phyloP scores from a whole-genome alignment of 2,329 filamentous ascomycete species.

The Ophiostoma sp. region DNA sequence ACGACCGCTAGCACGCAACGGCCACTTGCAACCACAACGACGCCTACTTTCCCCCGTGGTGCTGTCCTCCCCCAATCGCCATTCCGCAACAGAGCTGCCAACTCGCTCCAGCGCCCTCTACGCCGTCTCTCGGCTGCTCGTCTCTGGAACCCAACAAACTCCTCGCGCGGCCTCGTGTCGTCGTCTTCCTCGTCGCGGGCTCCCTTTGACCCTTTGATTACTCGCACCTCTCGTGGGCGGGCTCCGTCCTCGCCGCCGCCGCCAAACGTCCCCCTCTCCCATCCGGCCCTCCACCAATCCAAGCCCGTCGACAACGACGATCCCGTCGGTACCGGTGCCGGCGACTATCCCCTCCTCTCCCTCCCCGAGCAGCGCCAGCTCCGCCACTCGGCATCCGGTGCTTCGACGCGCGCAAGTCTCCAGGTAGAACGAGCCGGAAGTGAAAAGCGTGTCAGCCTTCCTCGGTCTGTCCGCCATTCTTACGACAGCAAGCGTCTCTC shows the following conservation, averaged over 20 bases:
- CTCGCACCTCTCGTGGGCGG: constrained; percentile 36
- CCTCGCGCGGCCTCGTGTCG: constrained; percentile 38
- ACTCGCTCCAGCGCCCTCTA: constrained; percentile 30
- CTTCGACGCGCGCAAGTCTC: constrained; percentile 43
- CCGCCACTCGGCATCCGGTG: constrained; percentile 36
- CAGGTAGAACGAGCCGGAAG: constrained; percentile 46
- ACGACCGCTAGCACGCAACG: constrained; percentile 13
- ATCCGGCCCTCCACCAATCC: constrained; percentile 34
- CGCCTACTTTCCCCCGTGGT: neutral
- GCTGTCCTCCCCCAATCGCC: constrained; percentile 35
- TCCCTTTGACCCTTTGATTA: neutral
- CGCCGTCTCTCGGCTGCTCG: constrained; percentile 45
- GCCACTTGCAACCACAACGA: neutral
- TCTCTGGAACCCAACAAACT: constrained; percentile 59
- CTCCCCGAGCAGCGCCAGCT: constrained; percentile 47
- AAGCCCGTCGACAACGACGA: constrained; percentile 39
- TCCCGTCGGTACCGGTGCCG: constrained; percentile 38
- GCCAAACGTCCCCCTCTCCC: constrained; percentile 46
- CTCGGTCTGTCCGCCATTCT: constrained; percentile 49
- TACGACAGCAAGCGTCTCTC: constrained; percentile 45
- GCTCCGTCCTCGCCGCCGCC: constrained; percentile 51
- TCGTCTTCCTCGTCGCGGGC: constrained; percentile 27
- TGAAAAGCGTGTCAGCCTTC: constrained; percentile 49
- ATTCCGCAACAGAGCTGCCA: constrained; percentile 42
- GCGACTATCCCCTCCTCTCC: constrained; percentile 49